phyloP scores from a whole-genome alignment of 2,329 filamentous ascomycete genomes.

The Metarhizium robertsii region DNA sequence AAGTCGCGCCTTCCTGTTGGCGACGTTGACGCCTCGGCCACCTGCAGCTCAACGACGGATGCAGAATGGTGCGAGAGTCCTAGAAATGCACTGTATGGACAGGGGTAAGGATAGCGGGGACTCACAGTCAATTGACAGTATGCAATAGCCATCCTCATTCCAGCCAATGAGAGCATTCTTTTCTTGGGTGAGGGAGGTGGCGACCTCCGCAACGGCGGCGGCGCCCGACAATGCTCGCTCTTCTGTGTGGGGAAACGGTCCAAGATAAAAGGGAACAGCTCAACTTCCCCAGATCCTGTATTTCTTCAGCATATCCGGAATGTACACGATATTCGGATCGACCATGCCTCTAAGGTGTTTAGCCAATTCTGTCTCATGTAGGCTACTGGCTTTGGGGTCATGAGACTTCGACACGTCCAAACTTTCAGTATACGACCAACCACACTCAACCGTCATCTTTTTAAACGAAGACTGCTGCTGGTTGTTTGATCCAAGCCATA shows the following conservation, averaged over 20 bases:
- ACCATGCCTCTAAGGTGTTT: background rate
- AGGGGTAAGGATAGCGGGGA: background rate
- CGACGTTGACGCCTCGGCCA: background rate
- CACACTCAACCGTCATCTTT: background rate
- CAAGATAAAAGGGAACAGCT: background rate
- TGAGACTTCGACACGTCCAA: background rate
- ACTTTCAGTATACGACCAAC: background rate
- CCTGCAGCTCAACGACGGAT: too few species aligned
- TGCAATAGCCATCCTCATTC: background rate
- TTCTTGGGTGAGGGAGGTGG: slow-evolving; percentile 16
- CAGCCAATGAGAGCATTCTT: background rate
- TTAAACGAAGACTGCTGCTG: background rate
- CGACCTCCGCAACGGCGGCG: slow-evolving; percentile 20
- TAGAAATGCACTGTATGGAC: background rate
- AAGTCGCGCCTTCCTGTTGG: background rate
- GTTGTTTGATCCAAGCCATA: background rate
- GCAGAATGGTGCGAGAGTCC: background rate
- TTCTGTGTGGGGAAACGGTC: background rate
- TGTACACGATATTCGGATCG: background rate
- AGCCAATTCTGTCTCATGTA: background rate
- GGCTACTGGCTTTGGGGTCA: background rate
- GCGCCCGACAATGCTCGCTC: slow-evolving; percentile 2
- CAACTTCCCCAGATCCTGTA: background rate
- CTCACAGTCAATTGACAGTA: background rate
- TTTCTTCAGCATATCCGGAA: background rate